A percentile compares a stretch with the other conserved stretches of the same genome.
Conservation (phyloP, 2,329 filamentous ascomycete species). For the Beauveria medogensis region DNA sequence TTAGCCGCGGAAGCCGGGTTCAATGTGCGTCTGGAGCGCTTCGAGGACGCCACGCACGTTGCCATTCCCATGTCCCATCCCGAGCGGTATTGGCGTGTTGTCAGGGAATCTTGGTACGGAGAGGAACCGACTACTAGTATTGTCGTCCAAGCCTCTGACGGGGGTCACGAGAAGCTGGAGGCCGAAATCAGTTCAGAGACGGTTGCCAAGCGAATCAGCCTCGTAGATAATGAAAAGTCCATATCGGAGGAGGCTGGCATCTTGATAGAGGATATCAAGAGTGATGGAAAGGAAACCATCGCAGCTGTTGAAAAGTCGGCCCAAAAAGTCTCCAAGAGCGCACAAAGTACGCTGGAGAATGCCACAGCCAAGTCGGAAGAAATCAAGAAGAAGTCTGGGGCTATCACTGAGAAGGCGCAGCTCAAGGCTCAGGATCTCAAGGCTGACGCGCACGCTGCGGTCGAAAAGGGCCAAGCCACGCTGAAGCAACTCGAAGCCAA, state of each 20-base stretch:
- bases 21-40: slow-evolving; percentile 35
- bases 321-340: neutral
- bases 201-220: neutral
- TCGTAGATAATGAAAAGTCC: neutral
- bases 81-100: slow-evolving; percentile 41
- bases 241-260: neutral
- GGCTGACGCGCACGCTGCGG: neutral
- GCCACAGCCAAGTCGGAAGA: neutral
- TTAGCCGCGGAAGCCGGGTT: slow-evolving; percentile 33
- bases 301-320: neutral
- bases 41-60: slow-evolving; percentile 42
- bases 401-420: neutral
- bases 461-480: neutral
- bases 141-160: neutral
- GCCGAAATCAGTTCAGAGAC: slow-evolving; percentile 1
- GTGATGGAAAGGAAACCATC: neutral
- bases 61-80: slow-evolving; percentile 38
- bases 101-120: slow-evolving; percentile 39
- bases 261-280: neutral
- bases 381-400: neutral
- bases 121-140: neutral
- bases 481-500: neutral
- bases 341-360: neutral
- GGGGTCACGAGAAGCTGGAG: neutral
- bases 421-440: neutral